Conservation (phyloP, 2,329 filamentous ascomycete genomes). For the Arthrinium phaeospermum region DNA sequence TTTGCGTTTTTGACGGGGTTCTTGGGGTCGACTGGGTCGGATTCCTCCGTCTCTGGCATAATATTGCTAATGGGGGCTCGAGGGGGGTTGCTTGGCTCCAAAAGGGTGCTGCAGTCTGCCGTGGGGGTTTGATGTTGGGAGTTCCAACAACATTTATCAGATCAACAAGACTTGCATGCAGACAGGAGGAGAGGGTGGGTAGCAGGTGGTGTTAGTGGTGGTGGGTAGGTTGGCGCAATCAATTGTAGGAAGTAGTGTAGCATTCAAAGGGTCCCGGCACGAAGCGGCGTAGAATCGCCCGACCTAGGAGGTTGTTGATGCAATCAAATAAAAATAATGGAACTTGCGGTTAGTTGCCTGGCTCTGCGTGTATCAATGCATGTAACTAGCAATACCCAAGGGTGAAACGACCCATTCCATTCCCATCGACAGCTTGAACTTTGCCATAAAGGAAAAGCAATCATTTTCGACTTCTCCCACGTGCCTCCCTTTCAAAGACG, state of each 20-base stretch:
- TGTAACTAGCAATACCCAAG: background rate
- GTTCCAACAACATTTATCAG: background rate
- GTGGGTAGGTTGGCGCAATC: constrained; percentile 16
- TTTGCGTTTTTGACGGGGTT: constrained; percentile 26
- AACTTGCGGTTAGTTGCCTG: background rate
- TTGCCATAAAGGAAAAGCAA: background rate
- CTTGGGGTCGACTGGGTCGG: constrained; percentile 23
- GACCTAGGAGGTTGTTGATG: constrained; percentile 1
- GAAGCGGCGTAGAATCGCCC: background rate
- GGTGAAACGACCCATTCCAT: constrained; percentile 9
- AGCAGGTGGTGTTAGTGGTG: background rate
- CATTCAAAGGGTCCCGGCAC: background rate
- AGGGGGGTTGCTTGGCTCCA: background rate
- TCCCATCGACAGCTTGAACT: background rate
- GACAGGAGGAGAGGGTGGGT: background rate
- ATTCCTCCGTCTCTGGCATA: constrained; percentile 6
- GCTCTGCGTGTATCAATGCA: background rate
- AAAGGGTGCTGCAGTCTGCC: constrained; percentile 9
- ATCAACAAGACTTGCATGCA: constrained; percentile 11
- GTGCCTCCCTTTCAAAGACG: constrained; percentile 13
- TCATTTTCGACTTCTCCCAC: background rate
- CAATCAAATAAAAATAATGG: background rate
- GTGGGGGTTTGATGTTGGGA: constrained; percentile 10
- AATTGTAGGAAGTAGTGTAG: constrained; percentile 16
- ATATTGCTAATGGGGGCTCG: background rate